These are phyloP conservation scores for Metschnikowia anglica DNA, from an alignment of 805 yeast species.

Conservation along the genomic window DNA sequence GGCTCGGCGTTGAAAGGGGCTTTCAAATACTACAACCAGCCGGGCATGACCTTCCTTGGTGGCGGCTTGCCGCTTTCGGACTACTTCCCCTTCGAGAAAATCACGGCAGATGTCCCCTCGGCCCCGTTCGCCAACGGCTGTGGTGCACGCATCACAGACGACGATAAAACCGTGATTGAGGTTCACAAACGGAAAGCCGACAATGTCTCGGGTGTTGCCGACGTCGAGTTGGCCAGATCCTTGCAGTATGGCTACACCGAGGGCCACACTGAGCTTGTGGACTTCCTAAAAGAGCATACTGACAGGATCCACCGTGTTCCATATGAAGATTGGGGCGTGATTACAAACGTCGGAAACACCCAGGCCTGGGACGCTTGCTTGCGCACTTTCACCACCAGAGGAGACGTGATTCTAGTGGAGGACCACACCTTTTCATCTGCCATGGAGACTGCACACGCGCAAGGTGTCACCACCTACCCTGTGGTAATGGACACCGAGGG, in stretches of 20 bases:
- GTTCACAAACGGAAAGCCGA: conserved; percentile 35
- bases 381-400: conserved; percentile 72
- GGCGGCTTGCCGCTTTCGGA: conserved; percentile 94
- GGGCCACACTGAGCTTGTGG: conserved; percentile 71
- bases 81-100: conserved; percentile 86
- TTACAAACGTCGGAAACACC: conserved; percentile 83
- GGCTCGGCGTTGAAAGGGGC: conserved; percentile 83
- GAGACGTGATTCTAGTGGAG: conserved; percentile 82
- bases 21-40: conserved; percentile 70
- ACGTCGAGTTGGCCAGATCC: conserved; percentile 77
- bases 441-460: conserved; percentile 74
- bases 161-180: conserved; percentile 42
- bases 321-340: conserved; percentile 64
- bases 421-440: conserved; percentile 83
- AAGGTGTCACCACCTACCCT: conserved; percentile 67
- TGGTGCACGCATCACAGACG: conserved; percentile 54
- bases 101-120: conserved; percentile 68
- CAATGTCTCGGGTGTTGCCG: conserved; percentile 30
- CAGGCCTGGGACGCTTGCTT: conserved; percentile 82
- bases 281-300: conserved; percentile 77
- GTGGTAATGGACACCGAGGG: conserved; percentile 79
- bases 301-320: conserved; percentile 45
- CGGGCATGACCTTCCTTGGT: conserved; percentile 82
- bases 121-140: conserved; percentile 82
- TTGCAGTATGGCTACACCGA: conserved; percentile 87